A percentile compares a stretch with the other conserved stretches of the same genome.
These are phyloP conservation scores for Ascodesmis nigricans DNA, from an alignment of 495 filamentous ascomycete genomes.

Conservation along the genomic window DNA sequence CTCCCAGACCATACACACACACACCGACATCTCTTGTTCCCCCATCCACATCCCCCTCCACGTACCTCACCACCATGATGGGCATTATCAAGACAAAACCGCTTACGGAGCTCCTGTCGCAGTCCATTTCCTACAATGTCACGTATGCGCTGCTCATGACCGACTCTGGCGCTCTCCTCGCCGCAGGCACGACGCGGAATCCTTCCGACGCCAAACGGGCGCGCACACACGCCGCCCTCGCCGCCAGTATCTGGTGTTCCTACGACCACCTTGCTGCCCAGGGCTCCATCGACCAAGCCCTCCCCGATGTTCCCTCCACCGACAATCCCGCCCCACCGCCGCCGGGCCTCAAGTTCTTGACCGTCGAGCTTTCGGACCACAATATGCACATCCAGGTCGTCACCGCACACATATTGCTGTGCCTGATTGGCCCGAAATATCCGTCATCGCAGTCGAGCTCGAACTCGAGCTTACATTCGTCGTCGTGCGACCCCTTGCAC, in stretches of 20 bases:
- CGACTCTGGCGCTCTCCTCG: conserved; percentile 19
- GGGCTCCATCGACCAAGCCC: conserved; percentile 15
- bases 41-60: too few relatives aligned
- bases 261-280: conserved; percentile 18
- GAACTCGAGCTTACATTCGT: conserved; percentile 8
- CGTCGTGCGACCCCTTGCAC: too few relatives aligned
- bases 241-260: conserved; percentile 19
- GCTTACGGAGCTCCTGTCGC: conserved; percentile 20
- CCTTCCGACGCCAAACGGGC: conserved; percentile 20
- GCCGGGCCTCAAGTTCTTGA: conserved; percentile 18
- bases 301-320: conserved; percentile 4
- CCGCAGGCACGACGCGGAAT: conserved; percentile 20
- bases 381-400: conserved; percentile 22
- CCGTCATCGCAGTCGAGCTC: conserved; percentile 9
- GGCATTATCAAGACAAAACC: conserved; percentile 21
- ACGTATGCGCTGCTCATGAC: conserved; percentile 20
- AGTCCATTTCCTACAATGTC: conserved; percentile 18
- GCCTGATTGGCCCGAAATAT: conserved; percentile 20
- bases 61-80: conserved; percentile 1
- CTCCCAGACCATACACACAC: too few relatives aligned
- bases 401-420: conserved; percentile 17
- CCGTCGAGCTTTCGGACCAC: conserved; percentile 20
- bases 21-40: too few relatives aligned
- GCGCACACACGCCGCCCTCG: conserved; percentile 21
- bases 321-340: not conserved